Conservation (phyloP, 352 stramenopile genomes). For the Globisporangium carolinianum region DNA sequence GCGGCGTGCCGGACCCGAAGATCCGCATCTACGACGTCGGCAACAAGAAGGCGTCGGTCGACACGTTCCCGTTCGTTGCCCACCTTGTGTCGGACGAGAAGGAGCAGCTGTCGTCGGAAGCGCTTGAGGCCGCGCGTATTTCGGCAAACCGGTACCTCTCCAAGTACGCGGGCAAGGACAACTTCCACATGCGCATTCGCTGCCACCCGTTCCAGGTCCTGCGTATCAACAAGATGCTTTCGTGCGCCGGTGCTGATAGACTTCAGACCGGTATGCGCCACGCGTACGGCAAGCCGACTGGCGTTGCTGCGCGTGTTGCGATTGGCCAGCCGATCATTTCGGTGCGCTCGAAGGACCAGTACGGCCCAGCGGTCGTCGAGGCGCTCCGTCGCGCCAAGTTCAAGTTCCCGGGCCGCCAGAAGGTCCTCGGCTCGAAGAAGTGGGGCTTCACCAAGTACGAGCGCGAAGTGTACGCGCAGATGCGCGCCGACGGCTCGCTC, state of each 20-base stretch:
- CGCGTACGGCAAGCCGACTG: conserved; percentile 98
- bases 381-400: conserved; percentile 99
- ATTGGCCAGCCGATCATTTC: conserved; percentile 99
- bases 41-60: conserved; percentile 97
- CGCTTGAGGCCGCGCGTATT: conserved; percentile 97
- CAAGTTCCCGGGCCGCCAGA: conserved; percentile 99
- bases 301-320: conserved; percentile 95
- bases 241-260: conserved; percentile 98
- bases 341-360: conserved; percentile 95
- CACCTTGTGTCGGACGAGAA: conserved; percentile 95
- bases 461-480: conserved; percentile 95
- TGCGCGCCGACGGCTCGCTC: conserved; percentile 93
- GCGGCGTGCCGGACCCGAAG: conserved; percentile 95
- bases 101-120: conserved; percentile 94
- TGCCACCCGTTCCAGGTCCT: conserved; percentile 99
- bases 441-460: conserved; percentile 99
- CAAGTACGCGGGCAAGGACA: conserved; percentile 98
- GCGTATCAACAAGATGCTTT: conserved; percentile 99
- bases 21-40: conserved; percentile 99
- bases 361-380: conserved; percentile 92
- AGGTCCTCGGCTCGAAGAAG: conserved; percentile 99
- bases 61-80: conserved; percentile 98
- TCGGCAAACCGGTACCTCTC: conserved; percentile 98
- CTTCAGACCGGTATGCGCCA: conserved; percentile 98
- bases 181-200: conserved; percentile 98